A percentile compares a stretch with the other conserved stretches of the same genome.
These are phyloP conservation scores for Saccharomycopsis sp. DNA, from an alignment of 805 yeast species.

Conservation along the genomic window DNA sequence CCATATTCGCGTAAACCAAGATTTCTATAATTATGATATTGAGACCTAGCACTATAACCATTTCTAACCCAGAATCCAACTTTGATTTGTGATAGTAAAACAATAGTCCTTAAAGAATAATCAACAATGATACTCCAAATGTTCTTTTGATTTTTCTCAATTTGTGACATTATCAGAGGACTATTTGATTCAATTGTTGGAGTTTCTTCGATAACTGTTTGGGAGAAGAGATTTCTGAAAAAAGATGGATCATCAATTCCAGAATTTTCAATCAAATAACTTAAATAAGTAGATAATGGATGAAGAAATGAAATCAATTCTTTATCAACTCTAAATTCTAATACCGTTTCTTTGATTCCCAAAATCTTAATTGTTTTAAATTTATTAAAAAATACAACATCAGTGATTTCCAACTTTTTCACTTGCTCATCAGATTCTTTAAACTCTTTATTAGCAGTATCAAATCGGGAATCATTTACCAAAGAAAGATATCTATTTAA, in stretches of 20 bases:
- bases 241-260: slow-evolving; percentile 19
- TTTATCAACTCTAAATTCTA: slow-evolving; percentile 31
- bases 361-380: slow-evolving; percentile 3
- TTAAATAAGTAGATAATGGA: slow-evolving; percentile 64
- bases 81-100: slow-evolving; percentile 71
- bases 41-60: slow-evolving; percentile 73
- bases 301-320: slow-evolving; percentile 63
- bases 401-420: not conserved
- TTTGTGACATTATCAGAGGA: not conserved
- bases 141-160: slow-evolving; percentile 1
- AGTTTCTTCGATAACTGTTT: not conserved
- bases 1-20: slow-evolving; percentile 79
- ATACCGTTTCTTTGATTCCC: not conserved
- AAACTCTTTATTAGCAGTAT: not conserved
- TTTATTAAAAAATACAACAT: slow-evolving; percentile 7
- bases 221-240: slow-evolving; percentile 11
- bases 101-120: slow-evolving; percentile 68
- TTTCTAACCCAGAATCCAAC: slow-evolving; percentile 93
- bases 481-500: slow-evolving; percentile 11
- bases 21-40: slow-evolving; percentile 66
- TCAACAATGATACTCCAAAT: slow-evolving; percentile 22
- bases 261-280: slow-evolving; percentile 57
- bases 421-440: not conserved
- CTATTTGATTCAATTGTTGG: too few relatives aligned
- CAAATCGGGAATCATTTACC: not conserved